Evolutionary conservation across 2,329 filamentous ascomycete genomes (phyloP).

Genomic region (Parasarocladium wereldwijsianum): DNA sequence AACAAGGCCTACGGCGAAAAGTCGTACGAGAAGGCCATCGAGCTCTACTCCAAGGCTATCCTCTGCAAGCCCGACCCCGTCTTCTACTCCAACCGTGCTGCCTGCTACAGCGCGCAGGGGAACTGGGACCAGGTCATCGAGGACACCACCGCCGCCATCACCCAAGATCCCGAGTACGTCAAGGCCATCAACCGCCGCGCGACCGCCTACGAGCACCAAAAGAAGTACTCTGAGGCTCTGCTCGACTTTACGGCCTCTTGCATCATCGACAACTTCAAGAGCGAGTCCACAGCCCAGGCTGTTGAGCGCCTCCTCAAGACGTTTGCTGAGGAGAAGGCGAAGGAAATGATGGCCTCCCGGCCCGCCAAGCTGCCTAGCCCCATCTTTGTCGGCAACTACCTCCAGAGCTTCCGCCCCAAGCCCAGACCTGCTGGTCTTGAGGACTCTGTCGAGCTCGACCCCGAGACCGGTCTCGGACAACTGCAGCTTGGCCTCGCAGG

Average conservation of each 20-base stretch:
- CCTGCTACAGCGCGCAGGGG: conserved; percentile 86
- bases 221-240: conserved; percentile 82
- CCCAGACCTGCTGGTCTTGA: conserved; percentile 68
- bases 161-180: conserved; percentile 87
- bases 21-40: conserved; percentile 86
- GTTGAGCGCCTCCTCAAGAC: conserved; percentile 93
- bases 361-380: conserved; percentile 80
- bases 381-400: conserved; percentile 95
- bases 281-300: conserved; percentile 72
- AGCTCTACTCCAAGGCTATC: conserved; percentile 89
- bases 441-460: conserved; percentile 60
- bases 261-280: conserved; percentile 96
- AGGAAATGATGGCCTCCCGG: conserved; percentile 77
- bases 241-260: conserved; percentile 97
- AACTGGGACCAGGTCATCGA: conserved; percentile 95
- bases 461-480: conserved; percentile 71
- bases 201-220: conserved; percentile 89
- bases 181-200: conserved; percentile 95
- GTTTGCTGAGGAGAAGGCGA: conserved; percentile 88
- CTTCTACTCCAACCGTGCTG: conserved; percentile 97
- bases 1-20: conserved; percentile 95
- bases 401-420: conserved; percentile 90
- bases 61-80: conserved; percentile 94
- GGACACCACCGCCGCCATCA: conserved; percentile 88
- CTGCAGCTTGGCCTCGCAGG: conserved; percentile 70